These are phyloP conservation scores for Heliamphora pulchella DNA, from an alignment of 179 eudicot species.

Conservation along the genomic window DNA sequence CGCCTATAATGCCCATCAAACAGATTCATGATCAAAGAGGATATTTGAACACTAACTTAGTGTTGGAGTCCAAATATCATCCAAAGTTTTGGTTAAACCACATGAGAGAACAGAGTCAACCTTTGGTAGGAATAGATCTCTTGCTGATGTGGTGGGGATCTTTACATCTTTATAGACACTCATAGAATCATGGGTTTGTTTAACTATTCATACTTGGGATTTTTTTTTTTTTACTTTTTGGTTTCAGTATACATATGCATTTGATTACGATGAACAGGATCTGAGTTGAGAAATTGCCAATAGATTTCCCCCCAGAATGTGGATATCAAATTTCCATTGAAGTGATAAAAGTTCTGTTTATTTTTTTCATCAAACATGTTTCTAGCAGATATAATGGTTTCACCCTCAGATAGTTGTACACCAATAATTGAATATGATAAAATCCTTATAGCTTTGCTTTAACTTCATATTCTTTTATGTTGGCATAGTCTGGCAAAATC, in stretches of 20 bases:
- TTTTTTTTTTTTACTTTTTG: no score
- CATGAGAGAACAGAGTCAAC: neutral
- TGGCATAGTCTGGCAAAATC: constrained; percentile 3
- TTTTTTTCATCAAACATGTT: neutral
- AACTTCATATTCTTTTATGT: neutral
- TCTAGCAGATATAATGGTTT: neutral
- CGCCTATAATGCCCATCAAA: no score
- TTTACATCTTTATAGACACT: neutral
- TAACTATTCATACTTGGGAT: no score
- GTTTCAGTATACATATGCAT: neutral
- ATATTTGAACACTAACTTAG: no score
- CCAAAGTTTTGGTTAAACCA: neutral
- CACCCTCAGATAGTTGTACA: neutral
- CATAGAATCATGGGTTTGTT: neutral
- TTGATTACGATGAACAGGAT: neutral
- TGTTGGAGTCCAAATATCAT: neutral
- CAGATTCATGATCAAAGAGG: no score
- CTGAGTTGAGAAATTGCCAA: neutral
- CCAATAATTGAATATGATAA: neutral
- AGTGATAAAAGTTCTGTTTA: neutral
- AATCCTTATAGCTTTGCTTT: neutral
- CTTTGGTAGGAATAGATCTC: neutral
- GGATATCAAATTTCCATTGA: neutral
- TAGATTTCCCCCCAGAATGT: neutral
- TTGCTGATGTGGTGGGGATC: neutral